Evolutionary conservation across 257 asterid genomes (phyloP).

Genomic region (Solanum infundibuliforme): DNA sequence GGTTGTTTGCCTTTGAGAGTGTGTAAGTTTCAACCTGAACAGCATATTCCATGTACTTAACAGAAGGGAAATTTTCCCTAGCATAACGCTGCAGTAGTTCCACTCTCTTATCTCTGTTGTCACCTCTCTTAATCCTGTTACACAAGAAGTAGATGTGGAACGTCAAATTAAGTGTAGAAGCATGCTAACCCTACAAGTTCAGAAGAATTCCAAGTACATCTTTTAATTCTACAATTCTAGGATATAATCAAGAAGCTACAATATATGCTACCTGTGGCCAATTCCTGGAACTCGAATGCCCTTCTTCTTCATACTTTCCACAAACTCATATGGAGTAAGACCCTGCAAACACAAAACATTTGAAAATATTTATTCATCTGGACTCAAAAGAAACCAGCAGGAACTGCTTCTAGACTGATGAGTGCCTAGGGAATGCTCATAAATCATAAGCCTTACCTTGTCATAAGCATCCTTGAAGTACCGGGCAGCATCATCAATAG

Average conservation of each 20-base stretch:
- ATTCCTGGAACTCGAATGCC: constrained; percentile 99
- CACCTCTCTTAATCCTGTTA: constrained; percentile 89
- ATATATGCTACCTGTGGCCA: constrained; percentile 78
- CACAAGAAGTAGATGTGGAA: not conserved
- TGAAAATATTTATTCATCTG: not conserved
- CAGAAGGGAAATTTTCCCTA: constrained; percentile 87
- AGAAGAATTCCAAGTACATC: not conserved
- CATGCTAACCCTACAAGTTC: not conserved
- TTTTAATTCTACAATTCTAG: not conserved
- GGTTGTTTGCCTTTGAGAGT: constrained; percentile 34
- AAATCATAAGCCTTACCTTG: constrained; percentile 33
- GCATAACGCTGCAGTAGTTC: constrained; percentile 76
- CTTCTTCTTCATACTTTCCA: constrained; percentile 97
- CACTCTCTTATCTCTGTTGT: constrained; percentile 98
- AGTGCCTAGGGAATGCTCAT: constrained; percentile 2
- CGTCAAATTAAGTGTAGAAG: not conserved
- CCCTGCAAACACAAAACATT: constrained; percentile 29
- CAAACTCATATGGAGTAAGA: constrained; percentile 93
- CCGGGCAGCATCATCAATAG: constrained; percentile 98
- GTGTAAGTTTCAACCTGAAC: constrained; percentile 90
- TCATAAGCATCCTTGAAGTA: constrained; percentile 98
- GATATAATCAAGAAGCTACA: not conserved
- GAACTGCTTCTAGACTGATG: not conserved
- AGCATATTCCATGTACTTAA: constrained; percentile 97
- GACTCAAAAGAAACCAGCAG: not conserved